Conservation (phyloP, 805 yeast genomes). For the Metschnikowia continentalis region DNA sequence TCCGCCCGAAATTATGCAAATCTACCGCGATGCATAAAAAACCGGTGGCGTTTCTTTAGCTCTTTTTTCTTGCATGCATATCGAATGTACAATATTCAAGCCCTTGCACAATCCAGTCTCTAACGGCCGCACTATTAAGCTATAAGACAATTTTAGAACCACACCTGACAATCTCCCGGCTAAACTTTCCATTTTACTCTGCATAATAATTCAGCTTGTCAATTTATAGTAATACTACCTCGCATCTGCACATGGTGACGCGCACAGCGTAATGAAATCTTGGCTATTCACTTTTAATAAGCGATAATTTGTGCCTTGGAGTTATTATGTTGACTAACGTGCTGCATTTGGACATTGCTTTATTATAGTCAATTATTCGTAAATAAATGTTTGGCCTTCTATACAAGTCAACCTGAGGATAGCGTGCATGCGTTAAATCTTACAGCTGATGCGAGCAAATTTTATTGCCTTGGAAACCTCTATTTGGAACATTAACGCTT, state of each 20-base stretch:
- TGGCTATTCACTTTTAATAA: not conserved
- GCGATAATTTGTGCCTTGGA: not conserved
- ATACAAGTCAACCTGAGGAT: not conserved
- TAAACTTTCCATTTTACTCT: not conserved
- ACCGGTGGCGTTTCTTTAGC: slow-evolving; percentile 1
- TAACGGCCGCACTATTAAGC: slow-evolving; percentile 1
- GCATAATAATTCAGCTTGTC: not conserved
- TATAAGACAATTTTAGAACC: not conserved
- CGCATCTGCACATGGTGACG: not conserved
- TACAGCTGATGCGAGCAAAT: not conserved
- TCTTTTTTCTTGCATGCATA: slow-evolving; percentile 2
- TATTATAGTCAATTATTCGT: not conserved
- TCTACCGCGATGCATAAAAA: not conserved
- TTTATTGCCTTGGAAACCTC: not conserved
- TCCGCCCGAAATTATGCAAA: not conserved
- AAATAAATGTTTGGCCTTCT: not conserved
- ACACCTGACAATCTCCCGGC: not conserved
- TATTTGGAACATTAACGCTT: slow-evolving; percentile 3
- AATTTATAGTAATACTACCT: not conserved
- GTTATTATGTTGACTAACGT: not conserved
- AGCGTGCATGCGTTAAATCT: not conserved
- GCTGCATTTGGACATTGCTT: not conserved
- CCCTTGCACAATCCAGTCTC: not conserved
- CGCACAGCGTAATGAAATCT: not conserved
- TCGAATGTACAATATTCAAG: not conserved